Base-by-base conservation (phyloP, 768 basidiomycete species). In the Lactifluus piperatus region DNA sequence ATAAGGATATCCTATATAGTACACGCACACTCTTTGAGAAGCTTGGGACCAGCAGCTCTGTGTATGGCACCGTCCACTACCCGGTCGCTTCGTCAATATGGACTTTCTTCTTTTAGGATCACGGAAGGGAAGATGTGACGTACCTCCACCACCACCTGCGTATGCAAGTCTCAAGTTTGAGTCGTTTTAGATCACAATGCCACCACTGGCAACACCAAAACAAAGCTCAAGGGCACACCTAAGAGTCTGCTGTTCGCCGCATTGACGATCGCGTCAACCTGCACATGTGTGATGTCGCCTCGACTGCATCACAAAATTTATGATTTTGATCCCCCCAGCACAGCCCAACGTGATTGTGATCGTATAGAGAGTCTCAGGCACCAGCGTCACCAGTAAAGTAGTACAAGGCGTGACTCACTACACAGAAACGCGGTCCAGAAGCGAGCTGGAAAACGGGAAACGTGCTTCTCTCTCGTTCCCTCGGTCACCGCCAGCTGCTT, bases 31-130 rank as follows among this genome's bases (percentile, higher is more conserved):
- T 91, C 90, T 60, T 79, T 75, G 0, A 82, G 62, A 5, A 91
- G 76, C 51, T 77, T 73, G 4, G 71, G 77, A 11, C 90, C 91
- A 26, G 91, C 90, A 11, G 86, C 88, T 24, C 69, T 68, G 69
- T 92, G 90, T 46, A 93, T 91, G 1, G 87, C 88, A 3, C 89
- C 89, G 67, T 92, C 89, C 44, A 92, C 90, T 88, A 58, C 30
- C 22, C 26, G 37, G 52, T 51, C 36, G 58, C 48, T 29, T 39
- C 16, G 22, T 58, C 24, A 48, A 43, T 27, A 30, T 44, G 53
- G 14, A 39, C n/a, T 39, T 39, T 39, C 5, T 18, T 39, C 11
- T 18, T 39, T 43, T 20, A 50, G 9, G 36, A 8, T 20, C 8
- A 2, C 8, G 26, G 11, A 18, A n/a, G 2, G 37, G 20, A 14